Percentiles rank a stretch among this genome's conserved stretches.
These are phyloP conservation scores for Bombardia bombarda DNA, from an alignment of 495 filamentous ascomycete species.

Conservation along the genomic window DNA sequence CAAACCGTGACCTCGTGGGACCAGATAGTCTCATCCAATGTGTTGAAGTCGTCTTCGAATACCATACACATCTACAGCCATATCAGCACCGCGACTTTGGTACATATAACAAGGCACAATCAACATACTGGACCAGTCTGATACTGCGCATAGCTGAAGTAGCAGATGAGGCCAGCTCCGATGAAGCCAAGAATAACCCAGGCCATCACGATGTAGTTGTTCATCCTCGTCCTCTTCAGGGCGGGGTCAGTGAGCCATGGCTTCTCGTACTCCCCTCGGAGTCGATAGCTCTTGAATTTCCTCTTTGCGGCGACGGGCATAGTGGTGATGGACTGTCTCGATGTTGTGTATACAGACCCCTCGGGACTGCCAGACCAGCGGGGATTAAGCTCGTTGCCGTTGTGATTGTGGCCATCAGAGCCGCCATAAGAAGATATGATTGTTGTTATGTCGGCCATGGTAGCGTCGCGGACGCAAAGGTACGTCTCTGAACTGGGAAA, in stretches of 20 bases:
- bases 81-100: too few species aligned
- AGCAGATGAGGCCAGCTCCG: conserved; percentile 24
- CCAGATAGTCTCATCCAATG: conserved; percentile 28
- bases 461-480: too few species aligned
- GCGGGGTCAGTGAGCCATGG: conserved; percentile 25
- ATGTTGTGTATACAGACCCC: conserved; percentile 2
- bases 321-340: conserved; percentile 1
- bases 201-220: conserved; percentile 28
- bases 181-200: conserved; percentile 22
- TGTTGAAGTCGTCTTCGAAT: conserved; percentile 32
- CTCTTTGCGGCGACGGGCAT: conserved; percentile 5
- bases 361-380: conserved; percentile 1
- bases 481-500: too few species aligned
- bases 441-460: conserved; percentile 3
- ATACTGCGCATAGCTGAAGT: conserved; percentile 4
- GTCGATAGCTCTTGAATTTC: conserved; percentile 26
- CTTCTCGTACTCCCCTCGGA: conserved; percentile 30
- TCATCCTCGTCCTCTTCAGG: conserved; percentile 19
- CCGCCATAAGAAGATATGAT: conserved; percentile 2
- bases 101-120: conserved; percentile 1
- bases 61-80: conserved; percentile 19
- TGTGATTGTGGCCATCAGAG: not conserved
- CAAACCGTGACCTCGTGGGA: conserved; percentile 21
- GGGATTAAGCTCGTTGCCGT: not conserved
- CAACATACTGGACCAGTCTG: conserved; percentile 3